Evolutionary conservation across 139 green algal genomes (phyloP), one percentile per base, ranked within the genome.

Genomic region (Nannochloris sp.): DNA sequence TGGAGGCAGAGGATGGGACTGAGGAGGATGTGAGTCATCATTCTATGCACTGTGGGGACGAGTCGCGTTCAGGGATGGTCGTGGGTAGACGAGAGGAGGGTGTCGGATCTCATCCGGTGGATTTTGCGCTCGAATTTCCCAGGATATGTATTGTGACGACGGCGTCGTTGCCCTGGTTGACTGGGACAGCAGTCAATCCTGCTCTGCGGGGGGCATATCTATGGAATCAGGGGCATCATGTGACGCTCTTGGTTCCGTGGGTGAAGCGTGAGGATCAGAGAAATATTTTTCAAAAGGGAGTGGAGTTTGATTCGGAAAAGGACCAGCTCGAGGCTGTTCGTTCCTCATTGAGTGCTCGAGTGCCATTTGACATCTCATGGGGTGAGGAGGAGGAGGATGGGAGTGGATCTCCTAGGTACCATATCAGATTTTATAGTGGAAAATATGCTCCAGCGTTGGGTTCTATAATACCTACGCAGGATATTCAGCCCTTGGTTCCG

Each of bases 181-280:
- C 82, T 51, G 82, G 82, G n/a, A 89, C 82, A 4, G 72, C 78
- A 5, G 78, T 89, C 2, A 89, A 89, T 66, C 82, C 82, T 20
- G 67, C 86, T 26, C 66, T 89, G 8, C 64, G 82, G 30, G 82
- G 78, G 9, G 82, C 81, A 17, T 87, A 84, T 63, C 68, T 89
- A 5, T 67, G 74, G 17, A 60, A 67, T 28, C n/a, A 28, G 5
- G 71, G 65, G 29, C 56, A 74, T 48, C 28, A 73, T 31, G 81
- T 89, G 4, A 86, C 81, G 37, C 70, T 89, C 36, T 33, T 87
- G 20, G 70, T 89, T 36, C 82, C 82, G 16, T 89, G 79, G 75
- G 62, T 89, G 4, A 20, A 68, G 6, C 20, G 29, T 11, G 56
- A 43, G 5, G 81, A 87, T 51, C 82, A 89, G 69, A 26, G 40